Base-by-base conservation (phyloP, 1,139 yeast genomes). In the Pichia sp. region DNA sequence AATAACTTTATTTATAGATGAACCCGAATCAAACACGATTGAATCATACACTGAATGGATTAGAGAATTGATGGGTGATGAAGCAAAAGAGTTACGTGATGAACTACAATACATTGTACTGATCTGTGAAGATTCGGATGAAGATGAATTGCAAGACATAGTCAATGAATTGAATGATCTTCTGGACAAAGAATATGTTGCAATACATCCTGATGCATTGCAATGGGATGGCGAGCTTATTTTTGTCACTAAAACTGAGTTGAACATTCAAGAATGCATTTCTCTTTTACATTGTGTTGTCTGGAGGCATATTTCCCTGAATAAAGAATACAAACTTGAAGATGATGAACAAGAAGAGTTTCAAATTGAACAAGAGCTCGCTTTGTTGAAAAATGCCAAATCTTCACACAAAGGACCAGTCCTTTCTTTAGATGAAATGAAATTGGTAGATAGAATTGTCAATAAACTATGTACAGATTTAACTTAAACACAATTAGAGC, bases 1-100 rank as follows among this genome's bases (percentile, higher is more conserved):
- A 2, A 56, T 73, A 9, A 69, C 68, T 1, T 44, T 73, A 1
- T 74, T 75, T 70, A 54, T 71, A 4, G 79, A 74, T 57, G 76
- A 72, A 52, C 64, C 64, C 56, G 76, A 71, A 53, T 63, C 64
- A 49, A 58, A 57, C 4, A 56, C 53, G 11, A n/a, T 29, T 4
- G n/a, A 30, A 15, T 11, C 15, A 1, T 20, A n/a, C 7, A 7
- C 7, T 6, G 53, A 51, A 0, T 73, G 78, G 77, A 56, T 63
- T 6, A 47, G 49, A 4, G 70, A 68, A 23, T 69, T 73, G 46
- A 23, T 53, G 5, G 53, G 67, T 2, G 59, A 53, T 0, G 72
- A 66, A 35, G 71, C 73, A 32, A 49, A 45, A 24, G 74, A 70
- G 43, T 66, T 73, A 8, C 57, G 77, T 7, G 71, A 70, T 20